Base-by-base conservation (phyloP, 2,329 filamentous ascomycete species). In the Sodiomyces alkalinus region DNA sequence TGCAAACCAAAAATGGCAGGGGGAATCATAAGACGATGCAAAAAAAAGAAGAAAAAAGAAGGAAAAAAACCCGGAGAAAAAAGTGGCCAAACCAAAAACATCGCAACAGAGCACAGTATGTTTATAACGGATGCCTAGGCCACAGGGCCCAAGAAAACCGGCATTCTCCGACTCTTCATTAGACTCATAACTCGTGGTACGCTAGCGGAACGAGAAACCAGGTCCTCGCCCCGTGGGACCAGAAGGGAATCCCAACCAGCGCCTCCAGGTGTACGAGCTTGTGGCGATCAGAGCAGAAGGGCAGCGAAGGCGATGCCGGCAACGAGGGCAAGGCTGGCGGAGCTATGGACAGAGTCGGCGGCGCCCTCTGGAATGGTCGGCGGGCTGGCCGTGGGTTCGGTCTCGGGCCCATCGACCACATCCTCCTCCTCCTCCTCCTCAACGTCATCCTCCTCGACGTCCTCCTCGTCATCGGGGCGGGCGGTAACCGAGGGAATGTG, bases 361-460 rank as follows among this genome's bases (percentile, higher is more conserved):
- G 27, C 23, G 20, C 19, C 27, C 11, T 29, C 19, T 10, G 13
- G 16, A 21, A 21, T 22, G 11, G 21, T 10, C 20, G 20, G 17
- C n/a, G 20, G 31, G 29, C 26, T 33, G 31, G 33, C 16, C 25
- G 35, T 27, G 24, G 27, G 16, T 17, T 22, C 28, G 27, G 26
- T 22, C 14, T 19, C 18, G n/a, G n/a, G n/a, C n/a, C 9, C 20
- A 17, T 7, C 22, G 15, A 19, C 25, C 29, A 10, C 29, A 28
- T 12, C 22, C 23, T 13, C 27, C 33, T 13, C 33, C 32, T 21
- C 32, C 33, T n/a, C 47, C 42, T 23, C 43, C 38, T 9, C 37
- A n/a, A n/a, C n/a, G n/a, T n/a, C n/a, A n/a, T n/a, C n/a, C n/a
- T n/a, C n/a, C n/a, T n/a, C n/a, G n/a, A n/a, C n/a, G n/a, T n/a